Conservation (phyloP, 306 rosid genomes). For the Heteromeles arbutifolia region DNA sequence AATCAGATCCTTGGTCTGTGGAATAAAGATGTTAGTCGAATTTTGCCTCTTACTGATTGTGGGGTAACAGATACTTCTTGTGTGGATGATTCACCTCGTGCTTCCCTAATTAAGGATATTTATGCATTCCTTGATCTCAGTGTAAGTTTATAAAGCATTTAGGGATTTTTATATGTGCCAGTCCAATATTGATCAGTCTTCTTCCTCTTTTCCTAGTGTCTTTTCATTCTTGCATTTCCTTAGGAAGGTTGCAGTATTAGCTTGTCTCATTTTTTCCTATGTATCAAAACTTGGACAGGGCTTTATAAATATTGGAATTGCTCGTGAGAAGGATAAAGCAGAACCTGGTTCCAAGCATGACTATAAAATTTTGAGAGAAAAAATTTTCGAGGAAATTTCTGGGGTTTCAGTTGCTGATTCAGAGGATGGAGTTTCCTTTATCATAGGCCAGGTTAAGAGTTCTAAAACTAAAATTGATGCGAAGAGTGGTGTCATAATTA, state of each 20-base stretch:
- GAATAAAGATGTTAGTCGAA: conserved; percentile 86
- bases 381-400: conserved; percentile 46
- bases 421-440: conserved; percentile 91
- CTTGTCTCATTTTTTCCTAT: conserved; percentile 10
- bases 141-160: conserved; percentile 47
- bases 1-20: conserved; percentile 81
- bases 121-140: conserved; percentile 83
- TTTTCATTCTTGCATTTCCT: not conserved
- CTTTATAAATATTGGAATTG: conserved; percentile 91
- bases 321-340: conserved; percentile 65
- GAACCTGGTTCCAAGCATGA: conserved; percentile 43
- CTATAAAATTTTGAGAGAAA: conserved; percentile 59
- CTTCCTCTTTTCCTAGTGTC: not conserved
- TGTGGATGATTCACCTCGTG: conserved; percentile 49
- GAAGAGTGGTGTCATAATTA: conserved; percentile 27
- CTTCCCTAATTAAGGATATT: conserved; percentile 74
- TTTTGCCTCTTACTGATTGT: conserved; percentile 87
- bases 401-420: conserved; percentile 71
- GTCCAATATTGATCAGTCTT: not conserved
- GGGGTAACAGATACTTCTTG: conserved; percentile 54
- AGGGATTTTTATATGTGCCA: conserved; percentile 6
- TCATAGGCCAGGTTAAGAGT: conserved; percentile 60
- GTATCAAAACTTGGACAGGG: conserved; percentile 58
- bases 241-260: not conserved
- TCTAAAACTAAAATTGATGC: conserved; percentile 37